Conservation (phyloP, 1,139 yeast genomes). For the Yamadazyma dushanensis region DNA sequence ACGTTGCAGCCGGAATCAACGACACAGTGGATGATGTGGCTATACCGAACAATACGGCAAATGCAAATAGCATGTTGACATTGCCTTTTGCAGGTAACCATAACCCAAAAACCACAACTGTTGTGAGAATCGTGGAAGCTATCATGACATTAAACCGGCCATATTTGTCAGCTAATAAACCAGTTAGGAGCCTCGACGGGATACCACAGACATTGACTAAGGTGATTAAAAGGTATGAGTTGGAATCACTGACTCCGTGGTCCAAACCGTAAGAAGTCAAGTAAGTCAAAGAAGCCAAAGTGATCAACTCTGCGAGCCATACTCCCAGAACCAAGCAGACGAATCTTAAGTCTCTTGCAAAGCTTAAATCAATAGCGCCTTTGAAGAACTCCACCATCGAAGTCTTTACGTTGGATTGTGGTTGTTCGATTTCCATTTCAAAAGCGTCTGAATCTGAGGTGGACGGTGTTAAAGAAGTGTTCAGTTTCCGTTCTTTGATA, state of each 20-base stretch:
- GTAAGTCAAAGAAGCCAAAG: slow-evolving; percentile 52
- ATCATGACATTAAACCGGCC: slow-evolving; percentile 58
- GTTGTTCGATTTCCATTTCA: not conserved
- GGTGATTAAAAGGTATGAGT: slow-evolving; percentile 48
- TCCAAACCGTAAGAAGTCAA: slow-evolving; percentile 51
- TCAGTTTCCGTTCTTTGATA: slow-evolving; percentile 49
- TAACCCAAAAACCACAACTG: slow-evolving; percentile 40
- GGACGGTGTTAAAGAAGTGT: too few relatives aligned
- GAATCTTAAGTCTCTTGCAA: slow-evolving; percentile 42
- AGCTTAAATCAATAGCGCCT: slow-evolving; percentile 38
- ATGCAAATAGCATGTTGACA: slow-evolving; percentile 20
- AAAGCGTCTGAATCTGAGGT: too few relatives aligned
- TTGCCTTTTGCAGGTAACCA: slow-evolving; percentile 44
- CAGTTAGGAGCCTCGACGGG: slow-evolving; percentile 48
- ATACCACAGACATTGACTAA: slow-evolving; percentile 48
- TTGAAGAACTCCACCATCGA: slow-evolving; percentile 19
- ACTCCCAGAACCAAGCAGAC: slow-evolving; percentile 42
- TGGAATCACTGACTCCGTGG: slow-evolving; percentile 37
- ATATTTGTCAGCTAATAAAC: slow-evolving; percentile 46
- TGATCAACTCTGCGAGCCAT: slow-evolving; percentile 47
- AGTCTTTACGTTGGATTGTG: not conserved
- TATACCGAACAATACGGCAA: slow-evolving; percentile 29
- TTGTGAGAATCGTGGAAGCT: slow-evolving; percentile 34
- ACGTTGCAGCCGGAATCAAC: slow-evolving; percentile 44
- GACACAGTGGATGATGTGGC: slow-evolving; percentile 32